Conservation (phyloP, 208 protist species). For the Leishmania martiniquensis region DNA sequence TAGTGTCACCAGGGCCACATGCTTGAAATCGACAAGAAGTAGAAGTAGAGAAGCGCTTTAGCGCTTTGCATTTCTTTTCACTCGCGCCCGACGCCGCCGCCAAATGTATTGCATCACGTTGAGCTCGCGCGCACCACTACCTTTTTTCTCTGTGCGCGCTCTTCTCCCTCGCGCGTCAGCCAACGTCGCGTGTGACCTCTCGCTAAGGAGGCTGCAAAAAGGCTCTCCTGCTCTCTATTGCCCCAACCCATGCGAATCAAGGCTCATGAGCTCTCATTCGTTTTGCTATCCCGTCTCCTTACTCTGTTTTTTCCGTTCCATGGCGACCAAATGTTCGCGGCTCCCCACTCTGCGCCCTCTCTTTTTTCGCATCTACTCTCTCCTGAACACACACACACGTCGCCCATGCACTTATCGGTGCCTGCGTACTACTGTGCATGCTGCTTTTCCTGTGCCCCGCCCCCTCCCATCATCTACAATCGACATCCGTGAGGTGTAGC, state of each 20-base stretch:
- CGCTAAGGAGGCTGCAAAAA: no score
- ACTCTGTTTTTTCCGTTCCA: background rate
- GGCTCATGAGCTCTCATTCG: no score
- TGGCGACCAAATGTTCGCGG: background rate
- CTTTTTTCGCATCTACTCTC: background rate
- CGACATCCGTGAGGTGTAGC: background rate
- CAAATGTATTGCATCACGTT: background rate
- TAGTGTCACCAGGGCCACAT: no score
- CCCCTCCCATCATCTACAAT: no score
- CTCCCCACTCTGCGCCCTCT: background rate
- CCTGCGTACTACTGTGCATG: background rate
- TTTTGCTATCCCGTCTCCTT: background rate
- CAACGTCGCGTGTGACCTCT: no score
- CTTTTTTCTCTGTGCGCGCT: background rate
- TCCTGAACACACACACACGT: background rate
- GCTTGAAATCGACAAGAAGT: background rate
- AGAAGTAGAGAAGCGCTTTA: background rate
- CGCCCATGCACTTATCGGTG: background rate
- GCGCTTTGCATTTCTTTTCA: background rate
- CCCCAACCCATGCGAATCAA: no score
- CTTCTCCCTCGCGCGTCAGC: no score
- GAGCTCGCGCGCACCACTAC: no score
- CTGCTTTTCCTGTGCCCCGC: background rate
- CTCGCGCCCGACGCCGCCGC: background rate
- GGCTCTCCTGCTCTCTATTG: no score